Conservation (phyloP, 768 basidiomycete genomes). For the Russula abietina region DNA sequence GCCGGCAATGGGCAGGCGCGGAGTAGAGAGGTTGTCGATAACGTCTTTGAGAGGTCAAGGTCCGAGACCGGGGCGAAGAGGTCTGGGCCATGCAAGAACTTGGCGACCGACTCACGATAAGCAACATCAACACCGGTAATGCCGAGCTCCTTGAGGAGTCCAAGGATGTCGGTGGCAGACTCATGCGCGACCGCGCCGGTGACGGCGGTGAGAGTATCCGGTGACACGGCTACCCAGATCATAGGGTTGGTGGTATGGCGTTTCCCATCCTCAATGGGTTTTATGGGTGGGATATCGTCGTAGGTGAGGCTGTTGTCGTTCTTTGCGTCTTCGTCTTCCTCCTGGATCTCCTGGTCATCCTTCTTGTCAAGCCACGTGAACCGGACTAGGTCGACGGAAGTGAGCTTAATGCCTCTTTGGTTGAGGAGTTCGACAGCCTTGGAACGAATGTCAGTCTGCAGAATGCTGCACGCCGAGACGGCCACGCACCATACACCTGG, state of each 20-base stretch:
- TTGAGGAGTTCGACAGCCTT: slow-evolving; percentile 15
- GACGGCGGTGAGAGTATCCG: no score
- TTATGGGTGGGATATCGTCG: no score
- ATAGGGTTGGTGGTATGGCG: no score
- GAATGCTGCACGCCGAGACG: not conserved
- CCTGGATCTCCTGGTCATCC: slow-evolving; percentile 18
- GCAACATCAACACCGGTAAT: slow-evolving; percentile 27
- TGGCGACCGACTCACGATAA: slow-evolving; percentile 27
- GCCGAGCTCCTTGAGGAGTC: slow-evolving; percentile 21
- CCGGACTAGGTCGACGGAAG: slow-evolving; percentile 11
- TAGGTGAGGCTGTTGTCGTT: no score
- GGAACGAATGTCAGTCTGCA: slow-evolving; percentile 4
- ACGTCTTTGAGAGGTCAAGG: slow-evolving; percentile 32
- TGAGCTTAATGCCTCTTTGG: not conserved
- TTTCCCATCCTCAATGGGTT: no score
- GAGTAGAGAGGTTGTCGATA: slow-evolving; percentile 35
- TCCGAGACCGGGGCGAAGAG: slow-evolving; percentile 26
- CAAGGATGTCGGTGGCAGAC: slow-evolving; percentile 19
- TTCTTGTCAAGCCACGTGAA: no score
- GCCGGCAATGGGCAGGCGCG: slow-evolving; percentile 28
- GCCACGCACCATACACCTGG: slow-evolving; percentile 2
- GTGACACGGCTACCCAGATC: no score
- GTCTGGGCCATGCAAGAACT: slow-evolving; percentile 22
- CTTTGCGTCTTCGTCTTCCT: no score
- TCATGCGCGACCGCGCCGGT: slow-evolving; percentile 20